Evolutionary conservation across 106 monocot species (phyloP).

Genomic region (Iris macrosiphon): DNA sequence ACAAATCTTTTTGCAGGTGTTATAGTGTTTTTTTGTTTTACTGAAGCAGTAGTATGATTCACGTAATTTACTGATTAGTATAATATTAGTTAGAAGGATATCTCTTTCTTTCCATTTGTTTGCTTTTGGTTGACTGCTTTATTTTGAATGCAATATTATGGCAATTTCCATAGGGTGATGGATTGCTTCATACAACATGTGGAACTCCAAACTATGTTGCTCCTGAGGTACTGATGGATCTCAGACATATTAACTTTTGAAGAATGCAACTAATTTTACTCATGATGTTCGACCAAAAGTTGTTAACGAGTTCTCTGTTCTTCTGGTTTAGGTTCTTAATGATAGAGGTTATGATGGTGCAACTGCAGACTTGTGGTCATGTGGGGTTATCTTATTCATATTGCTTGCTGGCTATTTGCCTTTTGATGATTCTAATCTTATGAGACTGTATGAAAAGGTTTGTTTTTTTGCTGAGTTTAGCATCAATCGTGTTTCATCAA

Average conservation of each 20-base stretch:
- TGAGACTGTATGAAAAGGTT: conserved; percentile 77
- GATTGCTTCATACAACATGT: conserved; percentile 21
- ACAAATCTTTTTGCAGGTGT: no score
- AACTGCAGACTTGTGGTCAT: conserved; percentile 88
- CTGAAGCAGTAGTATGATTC: no score
- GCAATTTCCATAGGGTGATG: conserved; percentile 14
- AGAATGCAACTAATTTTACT: not conserved
- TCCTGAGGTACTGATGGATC: conserved; percentile 13
- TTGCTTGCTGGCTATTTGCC: conserved; percentile 92
- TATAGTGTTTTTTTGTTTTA: no score
- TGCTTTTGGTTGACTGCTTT: not conserved
- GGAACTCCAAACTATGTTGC: conserved; percentile 30
- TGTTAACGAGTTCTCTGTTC: not conserved
- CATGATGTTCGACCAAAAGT: no score
- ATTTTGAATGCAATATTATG: not conserved
- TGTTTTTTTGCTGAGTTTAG: not conserved
- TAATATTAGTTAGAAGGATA: not conserved
- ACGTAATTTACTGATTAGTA: no score
- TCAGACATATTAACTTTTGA: not conserved
- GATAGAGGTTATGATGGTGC: conserved; percentile 88
- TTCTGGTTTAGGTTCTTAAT: conserved; percentile 53
- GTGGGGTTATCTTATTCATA: conserved; percentile 82
- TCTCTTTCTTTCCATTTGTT: conserved; percentile 2
- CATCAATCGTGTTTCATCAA: not conserved
- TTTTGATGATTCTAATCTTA: conserved; percentile 85